A percentile compares a stretch with the other conserved stretches of the same genome.
Evolutionary conservation across 148 eudicot genomes (phyloP).

Genomic region (Vaccinium myrtillus): DNA sequence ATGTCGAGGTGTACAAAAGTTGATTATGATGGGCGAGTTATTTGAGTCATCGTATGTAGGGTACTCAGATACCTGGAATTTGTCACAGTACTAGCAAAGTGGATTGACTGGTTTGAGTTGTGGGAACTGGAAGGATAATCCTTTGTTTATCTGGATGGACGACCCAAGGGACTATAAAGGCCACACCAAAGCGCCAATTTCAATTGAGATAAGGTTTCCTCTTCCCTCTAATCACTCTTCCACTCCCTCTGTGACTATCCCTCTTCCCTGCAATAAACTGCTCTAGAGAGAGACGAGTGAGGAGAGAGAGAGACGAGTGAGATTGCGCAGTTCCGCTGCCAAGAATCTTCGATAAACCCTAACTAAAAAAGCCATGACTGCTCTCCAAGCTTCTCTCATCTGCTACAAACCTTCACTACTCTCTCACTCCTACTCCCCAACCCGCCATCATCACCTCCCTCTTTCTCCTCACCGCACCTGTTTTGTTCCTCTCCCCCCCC

Average conservation of each 20-base stretch:
- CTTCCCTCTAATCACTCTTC: neutral
- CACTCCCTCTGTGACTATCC: too few species aligned
- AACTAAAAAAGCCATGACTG: constrained; percentile 28
- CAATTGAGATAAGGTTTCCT: constrained; percentile 47
- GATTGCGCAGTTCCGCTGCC: neutral
- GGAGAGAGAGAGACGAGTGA: neutral
- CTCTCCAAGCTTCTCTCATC: constrained; percentile 68
- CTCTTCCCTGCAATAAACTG: neutral
- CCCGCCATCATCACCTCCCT: constrained; percentile 29
- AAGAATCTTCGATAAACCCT: constrained; percentile 14
- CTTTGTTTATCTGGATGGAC: neutral
- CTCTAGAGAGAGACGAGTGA: constrained; percentile 8
- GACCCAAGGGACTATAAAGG: neutral
- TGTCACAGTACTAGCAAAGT: too few species aligned
- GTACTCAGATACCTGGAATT: too few species aligned
- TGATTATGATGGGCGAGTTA: too few species aligned
- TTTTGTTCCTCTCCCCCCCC: neutral
- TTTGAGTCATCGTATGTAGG: too few species aligned
- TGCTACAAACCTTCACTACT: constrained; percentile 44
- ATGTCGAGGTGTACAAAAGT: too few species aligned
- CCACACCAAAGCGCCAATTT: constrained; percentile 44
- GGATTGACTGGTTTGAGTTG: too few species aligned
- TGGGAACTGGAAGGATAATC: too few species aligned
- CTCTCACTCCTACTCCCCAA: constrained; percentile 15
- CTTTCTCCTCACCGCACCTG: constrained; percentile 5